Evolutionary conservation across 2,329 filamentous ascomycete species (phyloP).

Genomic region (Fonsecaea multimorphosa): DNA sequence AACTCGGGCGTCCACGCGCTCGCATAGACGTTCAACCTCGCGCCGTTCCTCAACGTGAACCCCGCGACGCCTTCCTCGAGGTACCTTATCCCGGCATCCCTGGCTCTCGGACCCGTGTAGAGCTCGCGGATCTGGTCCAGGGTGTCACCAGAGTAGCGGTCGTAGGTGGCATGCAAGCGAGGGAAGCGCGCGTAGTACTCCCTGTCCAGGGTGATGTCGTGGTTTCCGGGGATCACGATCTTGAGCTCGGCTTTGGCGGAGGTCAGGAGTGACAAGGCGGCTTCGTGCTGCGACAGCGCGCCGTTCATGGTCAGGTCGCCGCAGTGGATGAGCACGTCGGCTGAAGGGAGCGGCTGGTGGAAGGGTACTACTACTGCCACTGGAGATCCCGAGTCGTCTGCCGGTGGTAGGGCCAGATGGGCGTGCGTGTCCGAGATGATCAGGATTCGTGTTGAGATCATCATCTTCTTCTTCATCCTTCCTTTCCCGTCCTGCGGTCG

Average conservation of each 20-base stretch:
- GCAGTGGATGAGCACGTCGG: constrained; percentile 63
- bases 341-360: constrained; percentile 54
- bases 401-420: constrained; percentile 17
- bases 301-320: constrained; percentile 65
- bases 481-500: background rate
- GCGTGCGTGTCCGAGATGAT: constrained; percentile 39
- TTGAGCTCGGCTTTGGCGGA: constrained; percentile 62
- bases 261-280: constrained; percentile 55
- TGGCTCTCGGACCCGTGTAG: constrained; percentile 55
- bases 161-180: constrained; percentile 40
- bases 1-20: constrained; percentile 64
- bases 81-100: constrained; percentile 57
- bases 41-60: constrained; percentile 58
- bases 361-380: too few relatives aligned
- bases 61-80: constrained; percentile 60
- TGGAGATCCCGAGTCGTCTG: background rate
- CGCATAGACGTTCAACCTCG: constrained; percentile 59
- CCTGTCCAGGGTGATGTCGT: constrained; percentile 64
- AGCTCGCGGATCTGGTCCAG: constrained; percentile 50
- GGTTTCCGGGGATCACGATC: constrained; percentile 68
- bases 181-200: constrained; percentile 51
- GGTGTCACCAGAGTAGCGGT: constrained; percentile 40
- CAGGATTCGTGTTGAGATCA: constrained; percentile 35
- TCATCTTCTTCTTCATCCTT: too few relatives aligned
- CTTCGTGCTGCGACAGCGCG: constrained; percentile 54